phyloP scores from a whole-genome alignment of 345 rosid species.

The Aquilaria sinensis region DNA sequence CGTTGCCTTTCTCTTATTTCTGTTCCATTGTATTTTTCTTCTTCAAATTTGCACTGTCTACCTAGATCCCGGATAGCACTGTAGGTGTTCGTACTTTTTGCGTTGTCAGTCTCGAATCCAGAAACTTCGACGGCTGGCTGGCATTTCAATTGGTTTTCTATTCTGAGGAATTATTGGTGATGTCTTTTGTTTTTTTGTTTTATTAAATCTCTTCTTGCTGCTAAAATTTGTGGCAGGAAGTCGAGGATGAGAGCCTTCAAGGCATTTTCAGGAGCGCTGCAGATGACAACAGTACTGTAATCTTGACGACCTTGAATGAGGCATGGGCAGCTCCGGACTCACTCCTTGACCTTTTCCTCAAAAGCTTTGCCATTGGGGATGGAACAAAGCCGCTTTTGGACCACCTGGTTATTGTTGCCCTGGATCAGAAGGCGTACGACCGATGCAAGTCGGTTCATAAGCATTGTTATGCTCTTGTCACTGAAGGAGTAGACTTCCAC shows the following conservation, averaged over 20 bases:
- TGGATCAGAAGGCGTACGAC: conserved; percentile 44
- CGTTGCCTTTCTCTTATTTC: neutral
- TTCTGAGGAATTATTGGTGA: too few relatives aligned
- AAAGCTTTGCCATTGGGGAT: conserved; percentile 43
- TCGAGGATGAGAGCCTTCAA: too few relatives aligned
- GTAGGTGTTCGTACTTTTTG: too few relatives aligned
- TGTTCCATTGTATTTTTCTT: neutral
- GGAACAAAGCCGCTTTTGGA: conserved; percentile 35
- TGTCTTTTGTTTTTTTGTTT: too few relatives aligned
- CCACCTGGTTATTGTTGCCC: conserved; percentile 43
- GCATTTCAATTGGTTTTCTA: too few relatives aligned
- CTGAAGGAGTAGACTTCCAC: conserved; percentile 31
- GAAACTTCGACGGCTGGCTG: too few relatives aligned
- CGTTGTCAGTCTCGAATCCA: too few relatives aligned
- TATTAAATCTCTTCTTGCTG: too few relatives aligned
- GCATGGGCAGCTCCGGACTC: conserved; percentile 67
- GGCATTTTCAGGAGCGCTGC: too few relatives aligned
- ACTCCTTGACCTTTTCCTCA: conserved; percentile 48
- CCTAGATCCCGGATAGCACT: neutral
- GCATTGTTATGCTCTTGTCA: conserved; percentile 35
- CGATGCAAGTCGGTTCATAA: conserved; percentile 41
- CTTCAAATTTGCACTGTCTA: neutral
- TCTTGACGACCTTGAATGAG: conserved; percentile 51
- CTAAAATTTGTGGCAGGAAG: too few relatives aligned
- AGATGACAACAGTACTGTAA: conserved; percentile 41